Base-by-base conservation (phyloP, 805 yeast genomes). In the Ogataea angusta region DNA sequence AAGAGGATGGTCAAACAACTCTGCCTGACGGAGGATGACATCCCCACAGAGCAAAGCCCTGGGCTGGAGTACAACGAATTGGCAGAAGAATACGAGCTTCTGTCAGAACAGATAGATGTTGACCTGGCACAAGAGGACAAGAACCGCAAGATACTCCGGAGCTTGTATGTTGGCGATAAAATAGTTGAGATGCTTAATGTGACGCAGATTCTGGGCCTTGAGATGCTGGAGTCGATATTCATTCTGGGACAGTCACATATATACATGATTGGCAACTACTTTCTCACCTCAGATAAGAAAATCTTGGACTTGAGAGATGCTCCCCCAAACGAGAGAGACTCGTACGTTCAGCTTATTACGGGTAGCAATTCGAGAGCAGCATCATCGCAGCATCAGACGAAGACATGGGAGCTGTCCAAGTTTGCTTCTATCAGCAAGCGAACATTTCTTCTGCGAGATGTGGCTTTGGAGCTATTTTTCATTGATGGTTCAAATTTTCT, bases 401-500 rank as follows among this genome's bases (percentile, higher is more conserved):
- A 71, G 45, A 63, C 70, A 10, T 86, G 95, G 93, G 70, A 75
- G 17, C 51, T 84, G 15, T 68, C 68, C 5, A 75, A 75, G 31
- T 54, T 89, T 14, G 74, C 78, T 0, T 78, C 83, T 4, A 76
- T 82, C 10, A 78, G 88, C 3, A 85, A 84, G 47, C 64, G 95
- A 37, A 87, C 83, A 27, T 88, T 87, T 52, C 59, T 88, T 14
- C 65, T 88, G 12, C 66, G 95, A 40, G 95, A 87, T 60, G 85
- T 84, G 32, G 95, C 93, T 0, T 56, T 87, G 25, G 96, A 88
- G 54, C 62, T 87, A 53, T 80, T 85, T 47, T 85, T 86, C 57
- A 72, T 73, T 18, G 80, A 82, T 59, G 95, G 93, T 0, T 75
- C 80, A 1, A 83, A 86, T 47, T 70, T 80, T 28, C 64, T 88